Percentiles rank a stretch among this genome's conserved stretches.
phyloP scores from a whole-genome alignment of 2,329 filamentous ascomycete species.

The Fusarium xylarioides region DNA sequence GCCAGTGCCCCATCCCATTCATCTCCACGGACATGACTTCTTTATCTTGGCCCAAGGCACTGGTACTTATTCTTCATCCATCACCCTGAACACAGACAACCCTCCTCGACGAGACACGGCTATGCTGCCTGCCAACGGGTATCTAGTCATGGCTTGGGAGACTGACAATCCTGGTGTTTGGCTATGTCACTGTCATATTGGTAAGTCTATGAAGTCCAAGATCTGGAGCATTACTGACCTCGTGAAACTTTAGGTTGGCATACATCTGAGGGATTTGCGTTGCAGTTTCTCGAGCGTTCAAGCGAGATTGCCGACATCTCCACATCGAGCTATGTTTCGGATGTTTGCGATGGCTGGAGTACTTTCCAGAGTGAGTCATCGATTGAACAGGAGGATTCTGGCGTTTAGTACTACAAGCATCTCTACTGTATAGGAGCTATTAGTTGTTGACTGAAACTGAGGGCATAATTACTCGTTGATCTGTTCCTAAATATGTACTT shows the following conservation, averaged over 20 bases:
- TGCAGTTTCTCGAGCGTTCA: conserved; percentile 9
- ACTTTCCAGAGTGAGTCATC: not conserved
- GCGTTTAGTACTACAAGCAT: not conserved
- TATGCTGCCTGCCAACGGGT: conserved; percentile 54
- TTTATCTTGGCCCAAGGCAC: conserved; percentile 40
- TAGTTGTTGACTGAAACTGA: not conserved
- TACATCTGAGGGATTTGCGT: conserved; percentile 1
- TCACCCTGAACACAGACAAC: conserved; percentile 45
- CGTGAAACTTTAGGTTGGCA: not conserved
- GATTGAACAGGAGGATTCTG: conserved; percentile 3
- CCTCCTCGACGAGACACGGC: conserved; percentile 63
- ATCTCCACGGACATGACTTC: conserved; percentile 51
- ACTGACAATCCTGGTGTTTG: conserved; percentile 60
- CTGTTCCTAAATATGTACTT: not conserved
- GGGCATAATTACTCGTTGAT: no score
- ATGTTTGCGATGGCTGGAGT: conserved; percentile 8
- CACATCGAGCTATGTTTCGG: conserved; percentile 2
- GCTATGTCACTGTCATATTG: conserved; percentile 61
- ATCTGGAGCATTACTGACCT: not conserved
- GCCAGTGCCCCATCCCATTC: conserved; percentile 46
- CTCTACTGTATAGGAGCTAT: not conserved
- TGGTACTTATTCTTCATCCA: conserved; percentile 12
- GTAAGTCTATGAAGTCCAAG: not conserved
- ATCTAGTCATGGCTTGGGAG: conserved; percentile 60
- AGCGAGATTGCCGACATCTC: not conserved